Evolutionary conservation across 441 rosid genomes (phyloP).

Genomic region (Pelargonium cotyledonis): DNA sequence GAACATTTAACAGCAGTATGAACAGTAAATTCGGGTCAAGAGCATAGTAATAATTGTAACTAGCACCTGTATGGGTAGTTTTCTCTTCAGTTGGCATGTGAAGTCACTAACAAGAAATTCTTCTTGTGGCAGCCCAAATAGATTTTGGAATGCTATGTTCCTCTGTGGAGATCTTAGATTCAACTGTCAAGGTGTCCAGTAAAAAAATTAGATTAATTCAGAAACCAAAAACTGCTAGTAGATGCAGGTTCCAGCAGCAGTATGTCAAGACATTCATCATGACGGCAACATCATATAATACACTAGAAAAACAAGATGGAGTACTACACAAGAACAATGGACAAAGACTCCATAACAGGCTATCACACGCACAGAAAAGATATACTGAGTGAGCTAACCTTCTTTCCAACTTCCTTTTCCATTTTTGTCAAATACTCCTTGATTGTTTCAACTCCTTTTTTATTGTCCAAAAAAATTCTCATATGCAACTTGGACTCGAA

Average conservation of each 20-base stretch:
- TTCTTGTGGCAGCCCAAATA: conserved; percentile 82
- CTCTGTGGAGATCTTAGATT: conserved; percentile 68
- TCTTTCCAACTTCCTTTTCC: conserved; percentile 92
- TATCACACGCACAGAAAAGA: conserved; percentile 4
- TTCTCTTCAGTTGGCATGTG: conserved; percentile 68
- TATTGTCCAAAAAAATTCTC: conserved; percentile 73
- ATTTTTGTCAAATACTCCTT: conserved; percentile 67
- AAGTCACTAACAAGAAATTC: conserved; percentile 79
- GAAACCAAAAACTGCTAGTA: neutral
- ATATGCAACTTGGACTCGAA: conserved; percentile 66
- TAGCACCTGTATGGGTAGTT: conserved; percentile 75
- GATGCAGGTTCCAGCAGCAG: neutral
- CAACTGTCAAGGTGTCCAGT: conserved; percentile 41
- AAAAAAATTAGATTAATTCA: neutral
- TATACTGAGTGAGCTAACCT: conserved; percentile 39
- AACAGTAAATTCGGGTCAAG: neutral
- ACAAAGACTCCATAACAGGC: neutral
- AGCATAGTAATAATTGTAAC: conserved; percentile 1
- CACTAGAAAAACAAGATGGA: neutral
- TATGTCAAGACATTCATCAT: no score
- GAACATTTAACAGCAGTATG: neutral
- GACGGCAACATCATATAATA: no score
- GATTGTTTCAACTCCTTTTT: conserved; percentile 62
- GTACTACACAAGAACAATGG: neutral
- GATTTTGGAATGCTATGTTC: conserved; percentile 68